Conservation (phyloP, 805 yeast genomes). For the Yamadazyma paraphyllophila region DNA sequence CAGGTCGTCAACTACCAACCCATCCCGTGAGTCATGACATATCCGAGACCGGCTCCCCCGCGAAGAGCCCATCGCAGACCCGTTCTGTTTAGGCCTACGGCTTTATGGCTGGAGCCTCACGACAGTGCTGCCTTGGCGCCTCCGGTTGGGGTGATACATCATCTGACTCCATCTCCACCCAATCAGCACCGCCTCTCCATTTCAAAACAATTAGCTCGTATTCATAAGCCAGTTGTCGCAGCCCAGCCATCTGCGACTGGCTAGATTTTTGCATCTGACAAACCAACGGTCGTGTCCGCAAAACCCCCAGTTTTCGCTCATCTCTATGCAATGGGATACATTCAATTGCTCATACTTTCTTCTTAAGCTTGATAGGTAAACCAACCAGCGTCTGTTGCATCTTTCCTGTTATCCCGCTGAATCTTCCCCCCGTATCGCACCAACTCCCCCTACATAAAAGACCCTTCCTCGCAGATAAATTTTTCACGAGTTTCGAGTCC, state of each 20-base stretch:
- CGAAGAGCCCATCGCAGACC: no score
- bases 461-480: constrained; percentile 1
- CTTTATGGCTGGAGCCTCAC: no score
- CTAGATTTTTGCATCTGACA: constrained; percentile 3
- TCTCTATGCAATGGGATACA: neutral
- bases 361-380: no score
- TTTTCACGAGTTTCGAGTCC: constrained; percentile 1
- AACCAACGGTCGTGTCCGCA: neutral
- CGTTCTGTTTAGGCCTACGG: no score
- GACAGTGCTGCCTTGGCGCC: no score
- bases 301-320: neutral
- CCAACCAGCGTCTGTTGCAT: neutral
- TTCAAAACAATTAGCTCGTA: constrained; percentile 14
- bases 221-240: constrained; percentile 14
- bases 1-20: no score
- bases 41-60: no score
- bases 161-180: no score
- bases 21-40: no score
- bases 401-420: neutral
- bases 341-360: no score
- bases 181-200: no score
- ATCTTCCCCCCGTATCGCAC: neutral
- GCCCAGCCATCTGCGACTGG: neutral
- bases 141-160: no score
- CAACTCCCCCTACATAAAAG: neutral